Percentiles rank a stretch among this genome's conserved stretches.
Evolutionary conservation across 306 rosid genomes (phyloP).

Genomic region (Vicia villosa): DNA sequence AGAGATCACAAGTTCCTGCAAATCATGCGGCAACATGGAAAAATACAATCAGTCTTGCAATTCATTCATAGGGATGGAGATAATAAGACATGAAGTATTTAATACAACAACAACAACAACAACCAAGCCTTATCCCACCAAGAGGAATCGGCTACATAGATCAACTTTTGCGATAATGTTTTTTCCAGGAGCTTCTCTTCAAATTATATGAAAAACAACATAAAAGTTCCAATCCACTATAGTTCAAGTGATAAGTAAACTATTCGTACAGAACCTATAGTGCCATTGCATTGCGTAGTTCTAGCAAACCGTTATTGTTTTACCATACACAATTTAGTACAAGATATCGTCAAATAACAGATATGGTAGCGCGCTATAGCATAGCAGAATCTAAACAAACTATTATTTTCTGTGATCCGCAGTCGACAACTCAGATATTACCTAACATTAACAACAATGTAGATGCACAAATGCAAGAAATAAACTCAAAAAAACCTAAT

Average conservation of each 20-base stretch:
- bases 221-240: neutral
- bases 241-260: constrained; percentile 2
- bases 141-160: too few species aligned
- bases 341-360: too few species aligned
- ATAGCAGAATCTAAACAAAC: too few species aligned
- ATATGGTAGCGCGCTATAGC: too few species aligned
- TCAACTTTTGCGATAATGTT: too few species aligned
- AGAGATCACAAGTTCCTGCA: constrained; percentile 46
- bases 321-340: too few species aligned
- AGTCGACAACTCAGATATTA: neutral
- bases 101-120: neutral
- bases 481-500: constrained; percentile 10
- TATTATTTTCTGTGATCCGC: too few species aligned
- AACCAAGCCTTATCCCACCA: too few species aligned
- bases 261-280: too few species aligned
- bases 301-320: too few species aligned
- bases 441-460: constrained; percentile 2
- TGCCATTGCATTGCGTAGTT: too few species aligned
- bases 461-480: neutral
- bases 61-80: constrained; percentile 14
- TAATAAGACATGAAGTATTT: neutral
- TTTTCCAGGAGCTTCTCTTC: too few species aligned
- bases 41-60: constrained; percentile 19
- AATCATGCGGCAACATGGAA: constrained; percentile 40
- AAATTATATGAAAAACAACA: constrained; percentile 19